Conservation (phyloP, 2,329 filamentous ascomycete genomes). For the Botrytis porri region DNA sequence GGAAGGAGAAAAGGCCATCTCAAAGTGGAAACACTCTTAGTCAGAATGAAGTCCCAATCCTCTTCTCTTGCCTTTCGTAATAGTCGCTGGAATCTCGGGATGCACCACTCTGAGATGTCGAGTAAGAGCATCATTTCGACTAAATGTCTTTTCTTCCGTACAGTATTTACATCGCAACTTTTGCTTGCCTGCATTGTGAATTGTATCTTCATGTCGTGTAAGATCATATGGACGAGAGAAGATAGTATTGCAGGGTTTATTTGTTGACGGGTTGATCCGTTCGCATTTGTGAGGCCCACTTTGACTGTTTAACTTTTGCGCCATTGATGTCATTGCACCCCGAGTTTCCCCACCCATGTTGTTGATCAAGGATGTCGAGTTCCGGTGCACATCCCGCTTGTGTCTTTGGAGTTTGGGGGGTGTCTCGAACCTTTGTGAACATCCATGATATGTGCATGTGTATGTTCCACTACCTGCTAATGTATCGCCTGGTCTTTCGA, state of each 20-base stretch:
- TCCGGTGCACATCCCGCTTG: constrained; percentile 85
- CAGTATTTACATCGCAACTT: constrained; percentile 93
- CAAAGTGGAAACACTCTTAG: neutral
- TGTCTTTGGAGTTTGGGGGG: constrained; percentile 87
- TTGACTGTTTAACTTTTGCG: constrained; percentile 70
- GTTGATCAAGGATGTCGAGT: constrained; percentile 51
- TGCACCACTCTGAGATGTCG: constrained; percentile 93
- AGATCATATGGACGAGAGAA: constrained; percentile 97
- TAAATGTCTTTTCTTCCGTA: constrained; percentile 96
- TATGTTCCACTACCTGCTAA: constrained; percentile 83
- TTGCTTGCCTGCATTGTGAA: constrained; percentile 90
- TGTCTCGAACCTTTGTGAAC: constrained; percentile 82
- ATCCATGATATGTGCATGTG: constrained; percentile 93
- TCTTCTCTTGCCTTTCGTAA: constrained; percentile 58
- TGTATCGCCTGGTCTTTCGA: constrained; percentile 55
- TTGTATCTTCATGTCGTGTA: constrained; percentile 94
- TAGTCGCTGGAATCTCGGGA: constrained; percentile 74
- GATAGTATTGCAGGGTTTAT: constrained; percentile 89
- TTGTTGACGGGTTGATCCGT: constrained; percentile 89
- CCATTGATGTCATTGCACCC: constrained; percentile 48
- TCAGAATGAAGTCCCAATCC: neutral
- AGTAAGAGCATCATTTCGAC: constrained; percentile 88
- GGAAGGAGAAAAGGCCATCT: neutral
- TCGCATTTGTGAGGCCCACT: constrained; percentile 91
- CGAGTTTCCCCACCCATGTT: constrained; percentile 28